These are phyloP conservation scores for Candida buenavistaensis DNA, from an alignment of 1,139 yeast species.

Conservation along the genomic window DNA sequence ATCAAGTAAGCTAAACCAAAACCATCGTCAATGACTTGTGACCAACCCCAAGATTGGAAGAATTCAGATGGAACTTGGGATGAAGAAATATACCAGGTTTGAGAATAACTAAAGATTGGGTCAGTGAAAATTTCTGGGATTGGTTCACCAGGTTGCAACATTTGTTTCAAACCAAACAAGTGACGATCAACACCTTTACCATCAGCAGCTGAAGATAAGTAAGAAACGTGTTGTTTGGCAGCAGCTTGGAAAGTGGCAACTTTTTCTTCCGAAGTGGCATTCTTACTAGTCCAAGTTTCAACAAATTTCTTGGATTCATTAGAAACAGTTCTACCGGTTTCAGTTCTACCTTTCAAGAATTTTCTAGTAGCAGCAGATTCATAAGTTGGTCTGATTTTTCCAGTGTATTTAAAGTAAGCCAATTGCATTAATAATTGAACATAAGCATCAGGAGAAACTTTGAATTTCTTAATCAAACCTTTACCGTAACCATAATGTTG, in stretches of 20 bases:
- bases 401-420: slow-evolving; percentile 78
- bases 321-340: slow-evolving; percentile 89
- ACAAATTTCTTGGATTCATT: slow-evolving; percentile 72
- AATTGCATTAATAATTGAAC: slow-evolving; percentile 76
- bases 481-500: slow-evolving; percentile 76
- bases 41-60: slow-evolving; percentile 95
- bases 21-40: slow-evolving; percentile 93
- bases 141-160: slow-evolving; percentile 58
- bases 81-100: slow-evolving; percentile 84
- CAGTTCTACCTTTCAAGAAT: slow-evolving; percentile 92
- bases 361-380: slow-evolving; percentile 95
- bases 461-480: slow-evolving; percentile 64
- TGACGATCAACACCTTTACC: slow-evolving; percentile 96
- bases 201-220: slow-evolving; percentile 74
- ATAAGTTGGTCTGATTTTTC: slow-evolving; percentile 85
- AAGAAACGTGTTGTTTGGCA: slow-evolving; percentile 70
- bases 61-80: slow-evolving; percentile 88
- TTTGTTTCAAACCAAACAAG: slow-evolving; percentile 81
- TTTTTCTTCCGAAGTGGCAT: slow-evolving; percentile 56
- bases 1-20: slow-evolving; percentile 93
- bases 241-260: slow-evolving; percentile 73
- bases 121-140: slow-evolving; percentile 76
- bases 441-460: slow-evolving; percentile 75
- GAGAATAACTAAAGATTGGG: slow-evolving; percentile 72
- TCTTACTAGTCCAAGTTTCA: slow-evolving; percentile 68